A percentile compares a stretch with the other conserved stretches of the same genome.
These are phyloP conservation scores for Talaromyces sp. DNA, from an alignment of 2,329 filamentous ascomycete genomes.

Conservation along the genomic window DNA sequence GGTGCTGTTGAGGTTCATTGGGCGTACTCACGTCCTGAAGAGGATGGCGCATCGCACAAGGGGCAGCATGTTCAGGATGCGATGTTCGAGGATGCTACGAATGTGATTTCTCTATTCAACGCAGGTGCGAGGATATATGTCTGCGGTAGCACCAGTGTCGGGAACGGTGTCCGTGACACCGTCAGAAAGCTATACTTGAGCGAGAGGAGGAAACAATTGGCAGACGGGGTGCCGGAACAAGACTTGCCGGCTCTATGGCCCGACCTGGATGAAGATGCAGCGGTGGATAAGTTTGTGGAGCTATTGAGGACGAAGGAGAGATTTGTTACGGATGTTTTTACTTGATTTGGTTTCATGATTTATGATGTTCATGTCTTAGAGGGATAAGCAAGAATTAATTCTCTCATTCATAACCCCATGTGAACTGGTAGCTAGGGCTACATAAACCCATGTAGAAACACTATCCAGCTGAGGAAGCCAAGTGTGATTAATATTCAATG, in stretches of 20 bases:
- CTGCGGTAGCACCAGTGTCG: slow-evolving; percentile 57
- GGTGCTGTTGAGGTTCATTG: slow-evolving; percentile 60
- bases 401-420: neutral
- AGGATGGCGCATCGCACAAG: slow-evolving; percentile 32
- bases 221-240: slow-evolving; percentile 17
- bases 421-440: neutral
- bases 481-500: no score
- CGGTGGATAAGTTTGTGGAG: slow-evolving; percentile 27
- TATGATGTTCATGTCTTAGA: neutral
- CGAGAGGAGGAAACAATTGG: slow-evolving; percentile 31
- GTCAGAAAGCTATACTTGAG: slow-evolving; percentile 30
- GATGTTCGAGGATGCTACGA: slow-evolving; percentile 44
- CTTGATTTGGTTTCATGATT: slow-evolving; percentile 13
- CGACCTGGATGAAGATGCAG: slow-evolving; percentile 18
- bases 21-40: slow-evolving; percentile 54
- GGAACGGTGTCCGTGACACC: slow-evolving; percentile 44
- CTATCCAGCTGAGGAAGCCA: no score
- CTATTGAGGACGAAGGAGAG: slow-evolving; percentile 44
- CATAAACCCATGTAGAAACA: neutral
- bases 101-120: slow-evolving; percentile 44
- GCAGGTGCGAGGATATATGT: slow-evolving; percentile 57
- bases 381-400: neutral
- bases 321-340: slow-evolving; percentile 59
- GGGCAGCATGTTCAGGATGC: slow-evolving; percentile 53
- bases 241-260: slow-evolving; percentile 28